Conservation (phyloP, 2,329 filamentous ascomycete genomes). For the Sarocladiaceae sp. region DNA sequence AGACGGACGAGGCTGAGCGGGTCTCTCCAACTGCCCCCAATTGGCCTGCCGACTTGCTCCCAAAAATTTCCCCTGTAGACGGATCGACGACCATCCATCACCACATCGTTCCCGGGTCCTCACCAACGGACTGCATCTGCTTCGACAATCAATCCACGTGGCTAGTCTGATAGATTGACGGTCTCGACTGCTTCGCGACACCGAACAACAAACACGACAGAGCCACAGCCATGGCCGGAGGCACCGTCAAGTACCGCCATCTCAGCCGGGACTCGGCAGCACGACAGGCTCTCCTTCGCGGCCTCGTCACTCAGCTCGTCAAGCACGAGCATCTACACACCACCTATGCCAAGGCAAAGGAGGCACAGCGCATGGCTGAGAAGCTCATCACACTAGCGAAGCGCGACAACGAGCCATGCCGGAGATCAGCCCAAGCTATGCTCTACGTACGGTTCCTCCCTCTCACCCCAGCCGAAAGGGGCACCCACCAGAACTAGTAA, state of each 20-base stretch:
- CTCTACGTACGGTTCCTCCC: constrained; percentile 64
- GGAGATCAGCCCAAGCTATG: constrained; percentile 67
- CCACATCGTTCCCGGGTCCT: too few relatives aligned
- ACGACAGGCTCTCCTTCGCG: constrained; percentile 85
- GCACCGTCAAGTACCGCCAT: constrained; percentile 80
- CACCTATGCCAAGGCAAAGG: constrained; percentile 94
- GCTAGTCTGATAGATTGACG: too few relatives aligned
- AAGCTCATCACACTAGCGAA: constrained; percentile 93
- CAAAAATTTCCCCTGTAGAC: constrained; percentile 7
- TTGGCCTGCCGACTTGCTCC: constrained; percentile 7
- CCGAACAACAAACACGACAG: background rate
- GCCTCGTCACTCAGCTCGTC: constrained; percentile 92
- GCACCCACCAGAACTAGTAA: background rate
- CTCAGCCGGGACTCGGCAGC: constrained; percentile 81
- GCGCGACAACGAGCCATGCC: constrained; percentile 79
- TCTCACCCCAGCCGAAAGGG: background rate
- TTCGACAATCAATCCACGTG: background rate
- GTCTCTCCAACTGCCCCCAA: constrained; percentile 2
- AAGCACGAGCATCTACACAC: constrained; percentile 90
- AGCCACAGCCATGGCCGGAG: constrained; percentile 70
- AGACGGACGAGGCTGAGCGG: constrained; percentile 6
- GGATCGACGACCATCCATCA: background rate
- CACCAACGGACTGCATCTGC: background rate
- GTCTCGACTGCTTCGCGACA: too few relatives aligned
- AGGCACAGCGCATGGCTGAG: constrained; percentile 88